Conservation (phyloP, 257 asterid genomes). For the Nicotiana tabacum region DNA sequence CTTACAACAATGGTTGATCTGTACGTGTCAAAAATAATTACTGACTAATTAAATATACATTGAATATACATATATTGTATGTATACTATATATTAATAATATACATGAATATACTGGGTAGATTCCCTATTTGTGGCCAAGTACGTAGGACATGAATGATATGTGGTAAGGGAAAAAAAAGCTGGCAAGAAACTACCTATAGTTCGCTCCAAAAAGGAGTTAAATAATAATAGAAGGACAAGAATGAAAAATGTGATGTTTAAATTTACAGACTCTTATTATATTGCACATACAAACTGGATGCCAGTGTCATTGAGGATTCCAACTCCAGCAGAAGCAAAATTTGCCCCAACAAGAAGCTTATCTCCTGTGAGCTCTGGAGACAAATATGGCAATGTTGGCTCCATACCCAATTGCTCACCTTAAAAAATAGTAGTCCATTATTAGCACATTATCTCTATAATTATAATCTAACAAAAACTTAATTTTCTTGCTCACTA, state of each 20-base stretch:
- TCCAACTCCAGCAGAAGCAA: slow-evolving; percentile 95
- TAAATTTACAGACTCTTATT: background rate
- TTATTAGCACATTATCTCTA: background rate
- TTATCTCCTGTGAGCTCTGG: slow-evolving; percentile 45
- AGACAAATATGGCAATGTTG: slow-evolving; percentile 63
- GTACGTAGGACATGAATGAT: background rate
- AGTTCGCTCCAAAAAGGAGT: background rate
- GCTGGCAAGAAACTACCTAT: background rate
- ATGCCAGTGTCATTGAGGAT: slow-evolving; percentile 87
- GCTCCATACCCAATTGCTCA: slow-evolving; percentile 54
- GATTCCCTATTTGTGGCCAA: background rate
- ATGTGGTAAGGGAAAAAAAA: background rate
- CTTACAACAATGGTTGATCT: background rate
- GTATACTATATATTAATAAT: too few species aligned
- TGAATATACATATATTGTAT: too few species aligned
- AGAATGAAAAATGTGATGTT: background rate
- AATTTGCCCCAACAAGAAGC: slow-evolving; percentile 82
- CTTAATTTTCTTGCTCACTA: too few species aligned
- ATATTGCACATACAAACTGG: slow-evolving; percentile 58
- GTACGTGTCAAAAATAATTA: too few species aligned
- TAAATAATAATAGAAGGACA: background rate
- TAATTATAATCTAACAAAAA: background rate
- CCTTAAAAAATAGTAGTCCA: slow-evolving; percentile 28
- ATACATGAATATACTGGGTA: too few species aligned
- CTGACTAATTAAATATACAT: too few species aligned